These are phyloP conservation scores for Coccomyxa sp. DNA, from an alignment of 139 green algal genomes.

Conservation along the genomic window DNA sequence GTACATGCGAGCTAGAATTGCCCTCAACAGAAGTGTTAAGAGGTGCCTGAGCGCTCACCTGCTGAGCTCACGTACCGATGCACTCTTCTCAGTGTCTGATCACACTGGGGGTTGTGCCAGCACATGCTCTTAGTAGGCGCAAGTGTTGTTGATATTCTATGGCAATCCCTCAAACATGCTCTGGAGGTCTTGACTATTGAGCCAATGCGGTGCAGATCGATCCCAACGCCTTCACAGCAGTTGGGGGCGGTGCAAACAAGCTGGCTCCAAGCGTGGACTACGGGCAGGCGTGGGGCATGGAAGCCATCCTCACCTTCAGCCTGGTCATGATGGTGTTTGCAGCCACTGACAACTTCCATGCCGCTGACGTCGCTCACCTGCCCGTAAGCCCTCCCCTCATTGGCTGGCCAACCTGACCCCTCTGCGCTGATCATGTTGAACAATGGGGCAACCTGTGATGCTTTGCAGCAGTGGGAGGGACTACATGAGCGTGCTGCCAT, in stretches of 20 bases:
- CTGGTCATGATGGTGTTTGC: conserved; percentile 16
- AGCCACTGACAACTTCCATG: conserved; percentile 16
- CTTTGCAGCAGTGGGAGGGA: too few species aligned
- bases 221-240: conserved; percentile 6
- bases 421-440: too few species aligned
- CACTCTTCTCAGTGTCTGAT: not conserved
- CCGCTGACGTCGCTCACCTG: not conserved
- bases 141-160: too few species aligned
- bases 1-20: too few species aligned
- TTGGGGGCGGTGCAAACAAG: conserved; percentile 10
- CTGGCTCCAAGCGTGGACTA: not conserved
- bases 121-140: too few species aligned
- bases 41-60: too few species aligned
- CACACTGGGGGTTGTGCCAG: not conserved
- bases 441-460: too few species aligned
- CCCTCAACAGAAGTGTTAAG: too few species aligned
- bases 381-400: too few species aligned
- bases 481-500: too few species aligned
- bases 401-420: too few species aligned
- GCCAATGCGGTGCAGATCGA: not conserved
- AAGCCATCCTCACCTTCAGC: not conserved
- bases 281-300: not conserved
- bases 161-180: not conserved
- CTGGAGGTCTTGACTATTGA: not conserved
- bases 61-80: not conserved